A percentile compares a stretch with the other conserved stretches of the same genome.
Evolutionary conservation across 2,329 filamentous ascomycete species (phyloP).

Genomic region (Lojkania enalia): DNA sequence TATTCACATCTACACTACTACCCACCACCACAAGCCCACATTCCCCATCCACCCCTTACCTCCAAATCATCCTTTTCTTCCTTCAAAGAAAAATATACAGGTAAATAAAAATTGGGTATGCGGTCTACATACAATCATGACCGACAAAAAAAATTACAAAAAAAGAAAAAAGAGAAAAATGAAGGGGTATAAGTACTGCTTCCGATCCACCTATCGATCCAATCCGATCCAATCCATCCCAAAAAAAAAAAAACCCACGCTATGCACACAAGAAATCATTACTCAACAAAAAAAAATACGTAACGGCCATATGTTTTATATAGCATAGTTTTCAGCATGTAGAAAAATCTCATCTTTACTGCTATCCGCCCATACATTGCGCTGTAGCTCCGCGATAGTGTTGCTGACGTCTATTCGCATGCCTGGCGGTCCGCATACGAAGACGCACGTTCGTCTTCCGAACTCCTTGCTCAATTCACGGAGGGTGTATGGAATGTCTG

Average conservation of each 20-base stretch:
- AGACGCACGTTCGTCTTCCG: slow-evolving; percentile 81
- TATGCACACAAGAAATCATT: slow-evolving; percentile 10
- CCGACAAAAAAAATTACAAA: slow-evolving; percentile 1
- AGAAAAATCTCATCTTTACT: slow-evolving; percentile 87
- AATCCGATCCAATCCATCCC: too few species aligned
- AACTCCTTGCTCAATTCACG: slow-evolving; percentile 81
- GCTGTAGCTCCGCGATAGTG: slow-evolving; percentile 80
- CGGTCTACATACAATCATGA: slow-evolving; percentile 13
- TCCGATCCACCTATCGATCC: neutral
- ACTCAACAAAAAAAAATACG: slow-evolving; percentile 15
- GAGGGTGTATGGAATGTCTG: slow-evolving; percentile 85
- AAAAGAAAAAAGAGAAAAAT: neutral
- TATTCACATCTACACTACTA: too few species aligned
- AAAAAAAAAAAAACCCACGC: too few species aligned
- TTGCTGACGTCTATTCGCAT: slow-evolving; percentile 90
- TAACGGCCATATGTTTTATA: slow-evolving; percentile 52
- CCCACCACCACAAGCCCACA: too few species aligned
- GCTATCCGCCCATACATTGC: slow-evolving; percentile 77
- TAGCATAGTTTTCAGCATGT: slow-evolving; percentile 92
- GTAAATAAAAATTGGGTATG: slow-evolving; percentile 5
- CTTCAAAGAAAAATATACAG: slow-evolving; percentile 6
- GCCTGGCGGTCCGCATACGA: slow-evolving; percentile 84
- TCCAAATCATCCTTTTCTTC: neutral
- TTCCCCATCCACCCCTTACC: neutral
- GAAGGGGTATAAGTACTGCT: neutral